phyloP scores from a whole-genome alignment of 2,329 filamentous ascomycete genomes.

The Akanthomyces dipterigenus region DNA sequence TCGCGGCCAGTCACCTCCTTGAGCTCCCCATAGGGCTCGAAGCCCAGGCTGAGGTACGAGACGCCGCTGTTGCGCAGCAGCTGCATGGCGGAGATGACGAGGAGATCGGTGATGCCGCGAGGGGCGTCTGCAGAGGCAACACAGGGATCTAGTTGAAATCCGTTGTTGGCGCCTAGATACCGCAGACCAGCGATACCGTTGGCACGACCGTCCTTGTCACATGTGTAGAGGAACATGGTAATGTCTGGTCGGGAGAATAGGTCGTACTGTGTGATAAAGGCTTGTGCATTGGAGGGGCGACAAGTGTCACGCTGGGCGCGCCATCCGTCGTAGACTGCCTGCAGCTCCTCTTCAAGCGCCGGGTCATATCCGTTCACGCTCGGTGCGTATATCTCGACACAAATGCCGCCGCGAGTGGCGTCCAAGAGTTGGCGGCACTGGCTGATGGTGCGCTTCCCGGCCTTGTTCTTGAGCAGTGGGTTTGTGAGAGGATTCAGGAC shows the following conservation, averaged over 20 bases:
- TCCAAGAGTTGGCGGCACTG: constrained; percentile 18
- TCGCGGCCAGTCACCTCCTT: constrained; percentile 1
- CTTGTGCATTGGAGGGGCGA: constrained; percentile 11
- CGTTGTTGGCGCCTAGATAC: constrained; percentile 16
- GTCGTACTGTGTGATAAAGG: constrained; percentile 18
- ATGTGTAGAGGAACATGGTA: constrained; percentile 15
- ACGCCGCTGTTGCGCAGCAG: constrained; percentile 15
- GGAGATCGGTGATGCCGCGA: constrained; percentile 20
- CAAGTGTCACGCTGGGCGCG: constrained; percentile 13
- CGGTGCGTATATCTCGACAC: constrained; percentile 8
- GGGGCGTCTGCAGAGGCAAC: constrained; percentile 19
- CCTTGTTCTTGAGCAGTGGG: constrained; percentile 14
- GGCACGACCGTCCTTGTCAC: constrained; percentile 11
- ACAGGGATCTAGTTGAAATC: constrained; percentile 19
- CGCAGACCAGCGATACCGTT: constrained; percentile 17
- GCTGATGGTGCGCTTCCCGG: constrained; percentile 18
- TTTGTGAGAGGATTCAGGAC: constrained; percentile 17
- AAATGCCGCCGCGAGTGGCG: constrained; percentile 14
- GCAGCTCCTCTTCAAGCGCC: constrained; percentile 14
- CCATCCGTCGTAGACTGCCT: constrained; percentile 17
- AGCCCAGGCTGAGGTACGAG: constrained; percentile 17
- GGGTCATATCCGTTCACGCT: constrained; percentile 11
- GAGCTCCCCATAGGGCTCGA: constrained; percentile 15
- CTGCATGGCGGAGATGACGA: constrained; percentile 17
- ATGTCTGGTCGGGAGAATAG: constrained; percentile 16